Evolutionary conservation across 306 rosid species (phyloP).

Genomic region (Oemleria cerasiformis): DNA sequence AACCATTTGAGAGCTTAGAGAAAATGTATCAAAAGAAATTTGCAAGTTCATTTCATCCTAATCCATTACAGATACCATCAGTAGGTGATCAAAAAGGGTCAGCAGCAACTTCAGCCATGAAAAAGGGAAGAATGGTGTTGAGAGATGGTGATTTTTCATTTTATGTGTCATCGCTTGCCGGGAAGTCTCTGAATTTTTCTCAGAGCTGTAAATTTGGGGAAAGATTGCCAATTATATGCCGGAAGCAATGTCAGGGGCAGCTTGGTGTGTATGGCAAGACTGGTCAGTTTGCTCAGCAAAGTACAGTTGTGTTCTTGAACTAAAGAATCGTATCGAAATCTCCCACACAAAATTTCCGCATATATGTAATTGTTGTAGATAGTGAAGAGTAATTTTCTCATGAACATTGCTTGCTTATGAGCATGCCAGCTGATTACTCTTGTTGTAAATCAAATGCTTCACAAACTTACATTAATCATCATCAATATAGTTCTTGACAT

Average conservation of each 20-base stretch:
- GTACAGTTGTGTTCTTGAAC: conserved; percentile 50
- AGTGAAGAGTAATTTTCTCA: conserved; percentile 6
- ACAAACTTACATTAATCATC: not conserved
- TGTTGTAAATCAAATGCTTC: conserved; percentile 8
- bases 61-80: conserved; percentile 46
- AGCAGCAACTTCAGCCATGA: conserved; percentile 26
- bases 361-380: conserved; percentile 12
- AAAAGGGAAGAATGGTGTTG: conserved; percentile 37
- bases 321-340: conserved; percentile 20
- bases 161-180: conserved; percentile 39
- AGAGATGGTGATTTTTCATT: conserved; percentile 40
- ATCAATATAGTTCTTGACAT: not conserved
- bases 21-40: conserved; percentile 39
- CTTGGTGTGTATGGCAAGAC: conserved; percentile 42
- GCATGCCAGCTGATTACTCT: not conserved
- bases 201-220: conserved; percentile 49
- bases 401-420: not conserved
- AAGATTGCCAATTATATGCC: conserved; percentile 47
- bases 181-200: conserved; percentile 39
- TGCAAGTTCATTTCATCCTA: conserved; percentile 31
- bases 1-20: conserved; percentile 25
- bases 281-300: conserved; percentile 51
- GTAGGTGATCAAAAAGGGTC: conserved; percentile 42
- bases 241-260: conserved; percentile 52
- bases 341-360: conserved; percentile 13